A percentile compares a stretch with the other conserved stretches of the same genome.
These are phyloP conservation scores for Punica granatum DNA, from an alignment of 345 rosid species.

Conservation along the genomic window DNA sequence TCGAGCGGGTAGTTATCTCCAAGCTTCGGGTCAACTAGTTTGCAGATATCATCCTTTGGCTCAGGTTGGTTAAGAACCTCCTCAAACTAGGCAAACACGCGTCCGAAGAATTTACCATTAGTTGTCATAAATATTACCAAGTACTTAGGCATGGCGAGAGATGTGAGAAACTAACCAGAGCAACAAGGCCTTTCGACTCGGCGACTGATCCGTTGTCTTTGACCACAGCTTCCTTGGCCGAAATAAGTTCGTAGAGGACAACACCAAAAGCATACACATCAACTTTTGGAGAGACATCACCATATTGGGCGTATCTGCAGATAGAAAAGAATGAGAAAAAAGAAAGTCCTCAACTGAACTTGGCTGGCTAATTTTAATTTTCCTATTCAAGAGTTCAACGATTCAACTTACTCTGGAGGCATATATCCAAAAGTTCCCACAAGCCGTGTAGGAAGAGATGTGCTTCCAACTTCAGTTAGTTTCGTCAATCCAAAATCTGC, in stretches of 20 bases:
- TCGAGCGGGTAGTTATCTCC: slow-evolving; percentile 68
- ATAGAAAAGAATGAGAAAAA: neutral
- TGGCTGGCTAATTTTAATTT: neutral
- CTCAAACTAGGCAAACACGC: slow-evolving; percentile 45
- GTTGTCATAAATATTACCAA: neutral
- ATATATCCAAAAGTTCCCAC: slow-evolving; percentile 99
- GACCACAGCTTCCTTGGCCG: slow-evolving; percentile 89
- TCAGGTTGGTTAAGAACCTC: slow-evolving; percentile 54
- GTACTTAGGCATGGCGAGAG: neutral
- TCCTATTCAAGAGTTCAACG: neutral
- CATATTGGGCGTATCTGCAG: slow-evolving; percentile 74
- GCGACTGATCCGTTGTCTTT: slow-evolving; percentile 33
- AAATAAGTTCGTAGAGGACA: slow-evolving; percentile 85
- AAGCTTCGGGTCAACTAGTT: slow-evolving; percentile 66
- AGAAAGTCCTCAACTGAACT: neutral
- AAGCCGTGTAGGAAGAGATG: slow-evolving; percentile 58
- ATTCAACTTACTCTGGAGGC: slow-evolving; percentile 84
- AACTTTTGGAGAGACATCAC: slow-evolving; percentile 84
- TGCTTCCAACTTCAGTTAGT: slow-evolving; percentile 74
- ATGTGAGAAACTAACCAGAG: slow-evolving; percentile 50
- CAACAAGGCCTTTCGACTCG: slow-evolving; percentile 81
- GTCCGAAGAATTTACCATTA: neutral
- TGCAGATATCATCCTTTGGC: slow-evolving; percentile 45
- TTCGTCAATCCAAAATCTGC: slow-evolving; percentile 96
- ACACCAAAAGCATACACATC: slow-evolving; percentile 97